phyloP scores from a whole-genome alignment of 202 grass and related monocot species.

The Elaeis oleifera region DNA sequence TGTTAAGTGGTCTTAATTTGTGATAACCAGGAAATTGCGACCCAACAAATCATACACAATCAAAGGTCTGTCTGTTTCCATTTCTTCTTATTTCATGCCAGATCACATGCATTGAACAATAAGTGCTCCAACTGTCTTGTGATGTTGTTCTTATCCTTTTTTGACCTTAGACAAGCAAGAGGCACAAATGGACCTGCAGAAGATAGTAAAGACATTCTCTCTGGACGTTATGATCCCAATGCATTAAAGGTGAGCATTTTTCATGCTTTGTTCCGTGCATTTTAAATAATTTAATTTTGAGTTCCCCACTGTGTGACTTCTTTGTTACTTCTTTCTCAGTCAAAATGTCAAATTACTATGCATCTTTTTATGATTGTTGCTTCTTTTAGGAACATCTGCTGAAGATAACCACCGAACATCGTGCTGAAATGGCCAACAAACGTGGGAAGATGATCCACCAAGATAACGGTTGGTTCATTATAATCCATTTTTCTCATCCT shows the following conservation, averaged over 20 bases:
- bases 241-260: constrained; percentile 56
- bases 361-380: constrained; percentile 5
- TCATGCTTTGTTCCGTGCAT: not conserved
- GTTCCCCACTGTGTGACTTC: not conserved
- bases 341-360: constrained; percentile 2
- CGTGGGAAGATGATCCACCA: constrained; percentile 55
- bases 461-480: constrained; percentile 53
- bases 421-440: constrained; percentile 77
- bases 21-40: constrained; percentile 74
- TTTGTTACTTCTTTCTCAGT: constrained; percentile 8
- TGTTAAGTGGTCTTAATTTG: constrained; percentile 27
- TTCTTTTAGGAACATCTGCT: constrained; percentile 69
- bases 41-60: constrained; percentile 75
- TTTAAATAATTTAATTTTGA: constrained; percentile 4
- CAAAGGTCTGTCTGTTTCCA: constrained; percentile 49
- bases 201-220: constrained; percentile 61
- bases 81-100: constrained; percentile 18
- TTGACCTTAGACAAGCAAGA: constrained; percentile 49
- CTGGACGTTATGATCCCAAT: constrained; percentile 50
- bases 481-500: not conserved
- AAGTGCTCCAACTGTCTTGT: constrained; percentile 19
- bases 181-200: constrained; percentile 20
- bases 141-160: constrained; percentile 11
- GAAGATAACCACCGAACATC: constrained; percentile 81
- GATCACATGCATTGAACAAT: constrained; percentile 1